Conservation (phyloP, 208 protist genomes). For the Crithidia thermophila region DNA sequence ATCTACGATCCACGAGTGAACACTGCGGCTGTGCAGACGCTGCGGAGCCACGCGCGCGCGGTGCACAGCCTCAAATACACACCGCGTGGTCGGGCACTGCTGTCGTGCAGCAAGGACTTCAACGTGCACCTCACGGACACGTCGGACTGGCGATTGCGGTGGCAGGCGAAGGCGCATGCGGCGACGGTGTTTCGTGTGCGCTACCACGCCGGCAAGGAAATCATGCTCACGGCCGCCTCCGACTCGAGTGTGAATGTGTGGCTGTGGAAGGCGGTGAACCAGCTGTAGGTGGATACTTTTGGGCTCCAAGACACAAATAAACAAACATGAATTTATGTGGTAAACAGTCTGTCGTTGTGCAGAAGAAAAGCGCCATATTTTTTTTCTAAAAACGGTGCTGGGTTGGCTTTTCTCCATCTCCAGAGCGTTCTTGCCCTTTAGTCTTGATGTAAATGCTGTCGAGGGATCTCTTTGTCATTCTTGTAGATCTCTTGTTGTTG, state of each 20-base stretch:
- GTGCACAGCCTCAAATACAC: conserved; percentile 70
- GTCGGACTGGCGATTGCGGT: conserved; percentile 45
- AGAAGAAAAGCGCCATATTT: too few species aligned
- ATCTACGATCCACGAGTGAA: conserved; percentile 68
- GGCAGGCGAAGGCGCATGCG: conserved; percentile 58
- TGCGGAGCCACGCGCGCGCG: conserved; percentile 44
- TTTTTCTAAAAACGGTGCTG: too few species aligned
- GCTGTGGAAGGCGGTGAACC: conserved; percentile 38
- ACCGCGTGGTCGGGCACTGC: conserved; percentile 40
- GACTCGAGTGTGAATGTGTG: conserved; percentile 69
- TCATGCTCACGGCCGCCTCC: conserved; percentile 47
- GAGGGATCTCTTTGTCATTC: neutral
- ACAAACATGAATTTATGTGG: neutral
- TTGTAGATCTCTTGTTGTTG: too few species aligned
- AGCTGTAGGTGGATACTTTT: conserved; percentile 24
- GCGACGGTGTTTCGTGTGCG: conserved; percentile 60
- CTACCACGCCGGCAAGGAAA: conserved; percentile 36
- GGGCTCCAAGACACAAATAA: neutral
- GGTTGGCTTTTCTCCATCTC: too few species aligned
- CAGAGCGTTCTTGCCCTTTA: neutral
- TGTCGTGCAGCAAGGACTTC: conserved; percentile 61
- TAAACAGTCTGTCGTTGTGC: too few species aligned
- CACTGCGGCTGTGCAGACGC: conserved; percentile 17
- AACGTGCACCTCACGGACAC: conserved; percentile 43
- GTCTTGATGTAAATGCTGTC: neutral